Evolutionary conservation across 805 yeast genomes (phyloP), one percentile per base, ranked within the genome.

Genomic region (Candida jianshihensis): DNA sequence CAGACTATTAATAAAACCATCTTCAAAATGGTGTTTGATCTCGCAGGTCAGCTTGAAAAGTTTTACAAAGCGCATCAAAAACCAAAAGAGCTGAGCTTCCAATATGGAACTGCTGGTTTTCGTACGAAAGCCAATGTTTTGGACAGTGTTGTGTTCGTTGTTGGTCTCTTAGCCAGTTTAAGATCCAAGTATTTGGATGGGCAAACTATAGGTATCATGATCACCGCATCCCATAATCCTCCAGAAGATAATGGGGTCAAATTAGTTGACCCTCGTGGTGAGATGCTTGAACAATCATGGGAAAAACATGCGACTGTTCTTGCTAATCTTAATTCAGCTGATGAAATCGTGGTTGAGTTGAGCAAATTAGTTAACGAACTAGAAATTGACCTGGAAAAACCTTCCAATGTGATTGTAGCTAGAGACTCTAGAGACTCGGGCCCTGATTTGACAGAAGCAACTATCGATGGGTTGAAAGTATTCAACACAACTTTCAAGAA

Each of bases 41-140:
- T 51, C 19, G 34, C 32, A n/a, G 30, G 36, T 2, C 47, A 38
- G 18, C 28, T 51, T 14, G 26, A 38, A 2, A 37, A 37, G 31
- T 34, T 30, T 34, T 48, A 48, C 27, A 3, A 40, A 6, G 12
- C 35, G 6, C 60, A 48, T 24, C 49, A 55, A 20, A 75, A 73
- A 38, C 76, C 80, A 1, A 54, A 57, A n/a, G 57, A 48, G 18
- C 44, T 60, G 25, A 37, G 42, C 2, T 81, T 75, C 53, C 61
- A 74, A 14, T 92, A 92, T 52, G 98, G 98, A n/a, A 92, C 98
- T 1, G 98, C 98, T 2, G 98, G 98, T 8, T 92, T 92, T 63
- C 74, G 98, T 40, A 79, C 80, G 63, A 64, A 74, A 33, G 89
- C 95, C 2, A 54, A 61, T 16, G 59, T 69, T 14, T 63, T 90